Evolutionary conservation across 2,329 filamentous ascomycete genomes (phyloP).

Genomic region (Purpureocillium lavendulum): DNA sequence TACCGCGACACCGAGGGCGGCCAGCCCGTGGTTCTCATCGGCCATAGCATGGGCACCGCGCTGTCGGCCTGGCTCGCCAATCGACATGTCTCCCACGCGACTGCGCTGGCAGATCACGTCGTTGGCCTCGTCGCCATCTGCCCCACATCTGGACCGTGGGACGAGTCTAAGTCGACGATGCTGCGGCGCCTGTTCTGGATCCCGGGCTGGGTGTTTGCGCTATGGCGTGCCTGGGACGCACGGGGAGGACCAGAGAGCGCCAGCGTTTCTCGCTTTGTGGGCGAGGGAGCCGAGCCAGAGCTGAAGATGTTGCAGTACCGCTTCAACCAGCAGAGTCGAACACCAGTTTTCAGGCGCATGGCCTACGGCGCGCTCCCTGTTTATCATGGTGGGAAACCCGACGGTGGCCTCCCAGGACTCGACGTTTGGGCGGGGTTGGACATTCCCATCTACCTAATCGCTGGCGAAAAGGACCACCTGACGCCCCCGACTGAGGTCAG

Average conservation of each 20-base stretch:
- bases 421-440: conserved; percentile 65
- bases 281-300: conserved; percentile 54
- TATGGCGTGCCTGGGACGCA: conserved; percentile 71
- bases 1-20: conserved; percentile 56
- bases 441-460: conserved; percentile 70
- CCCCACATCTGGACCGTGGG: conserved; percentile 59
- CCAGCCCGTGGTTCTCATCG: conserved; percentile 73
- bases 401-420: conserved; percentile 59
- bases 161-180: conserved; percentile 32
- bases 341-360: conserved; percentile 77
- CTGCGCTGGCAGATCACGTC: conserved; percentile 53
- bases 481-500: conserved; percentile 64
- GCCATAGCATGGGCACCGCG: conserved; percentile 85
- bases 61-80: conserved; percentile 63
- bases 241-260: conserved; percentile 68
- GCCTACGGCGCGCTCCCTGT: conserved; percentile 60
- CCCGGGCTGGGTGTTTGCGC: conserved; percentile 64
- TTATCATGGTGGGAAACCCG: conserved; percentile 42
- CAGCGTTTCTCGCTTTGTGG: conserved; percentile 74
- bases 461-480: conserved; percentile 67
- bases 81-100: conserved; percentile 30
- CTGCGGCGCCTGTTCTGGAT: conserved; percentile 54
- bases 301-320: conserved; percentile 59
- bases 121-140: conserved; percentile 74
- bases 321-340: conserved; percentile 77